Conservation (phyloP, 441 rosid species). For the Iberis amara region DNA sequence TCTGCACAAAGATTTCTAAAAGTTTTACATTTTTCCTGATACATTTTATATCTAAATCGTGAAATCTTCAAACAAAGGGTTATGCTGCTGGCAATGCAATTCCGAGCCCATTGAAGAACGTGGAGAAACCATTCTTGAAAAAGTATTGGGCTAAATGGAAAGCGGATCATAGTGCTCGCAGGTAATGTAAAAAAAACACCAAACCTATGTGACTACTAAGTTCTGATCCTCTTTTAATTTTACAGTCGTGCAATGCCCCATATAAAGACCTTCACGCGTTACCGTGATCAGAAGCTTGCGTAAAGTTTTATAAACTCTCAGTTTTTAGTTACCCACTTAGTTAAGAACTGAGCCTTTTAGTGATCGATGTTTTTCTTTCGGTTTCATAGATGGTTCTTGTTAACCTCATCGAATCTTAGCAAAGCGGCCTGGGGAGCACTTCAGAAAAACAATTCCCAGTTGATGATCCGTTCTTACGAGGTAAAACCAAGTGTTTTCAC, state of each 20-base stretch:
- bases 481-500: slow-evolving; percentile 29
- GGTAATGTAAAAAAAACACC: slow-evolving; percentile 35
- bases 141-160: slow-evolving; percentile 95
- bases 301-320: slow-evolving; percentile 37
- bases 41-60: slow-evolving; percentile 11
- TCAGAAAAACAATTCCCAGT: slow-evolving; percentile 85
- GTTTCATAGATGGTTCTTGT: slow-evolving; percentile 66
- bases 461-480: slow-evolving; percentile 96
- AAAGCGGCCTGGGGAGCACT: slow-evolving; percentile 98
- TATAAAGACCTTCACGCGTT: slow-evolving; percentile 85
- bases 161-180: slow-evolving; percentile 73
- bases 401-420: slow-evolving; percentile 90
- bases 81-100: slow-evolving; percentile 85
- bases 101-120: slow-evolving; percentile 86
- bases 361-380: slow-evolving; percentile 23
- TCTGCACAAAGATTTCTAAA: slow-evolving; percentile 17
- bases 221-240: slow-evolving; percentile 24
- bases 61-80: slow-evolving; percentile 44
- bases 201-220: slow-evolving; percentile 19
- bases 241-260: slow-evolving; percentile 90
- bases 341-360: slow-evolving; percentile 3
- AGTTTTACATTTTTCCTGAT: slow-evolving; percentile 2
- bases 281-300: slow-evolving; percentile 78
- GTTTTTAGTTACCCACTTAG: slow-evolving; percentile 6
- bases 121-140: slow-evolving; percentile 69